Evolutionary conservation across 2,329 filamentous ascomycete genomes (phyloP).

Genomic region (Didymella sp.): DNA sequence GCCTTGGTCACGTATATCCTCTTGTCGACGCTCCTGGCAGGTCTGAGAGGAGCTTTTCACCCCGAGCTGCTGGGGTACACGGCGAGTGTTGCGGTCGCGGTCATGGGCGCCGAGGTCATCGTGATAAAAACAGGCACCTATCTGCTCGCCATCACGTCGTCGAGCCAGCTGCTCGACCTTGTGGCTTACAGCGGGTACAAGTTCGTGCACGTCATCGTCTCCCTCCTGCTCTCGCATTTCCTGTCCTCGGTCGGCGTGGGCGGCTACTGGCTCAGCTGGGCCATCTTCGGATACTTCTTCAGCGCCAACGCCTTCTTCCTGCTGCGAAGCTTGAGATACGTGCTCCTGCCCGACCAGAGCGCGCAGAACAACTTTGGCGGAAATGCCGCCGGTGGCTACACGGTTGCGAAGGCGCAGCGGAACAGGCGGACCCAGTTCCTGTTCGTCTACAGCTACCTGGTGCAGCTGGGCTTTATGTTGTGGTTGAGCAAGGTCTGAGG

Average conservation of each 20-base stretch:
- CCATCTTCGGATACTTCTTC: constrained; percentile 89
- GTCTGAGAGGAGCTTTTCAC: constrained; percentile 88
- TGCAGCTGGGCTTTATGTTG: constrained; percentile 97
- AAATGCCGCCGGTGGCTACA: constrained; percentile 62
- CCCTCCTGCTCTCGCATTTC: constrained; percentile 75
- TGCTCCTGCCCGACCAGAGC: constrained; percentile 75
- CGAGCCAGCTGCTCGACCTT: constrained; percentile 89
- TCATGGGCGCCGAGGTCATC: constrained; percentile 88
- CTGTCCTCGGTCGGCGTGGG: constrained; percentile 73
- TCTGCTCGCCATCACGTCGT: constrained; percentile 89
- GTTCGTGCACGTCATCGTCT: constrained; percentile 95
- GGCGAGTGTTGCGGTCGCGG: constrained; percentile 80
- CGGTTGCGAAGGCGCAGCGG: constrained; percentile 77
- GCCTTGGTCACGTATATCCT: constrained; percentile 97
- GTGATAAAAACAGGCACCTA: constrained; percentile 92
- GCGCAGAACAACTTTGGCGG: constrained; percentile 29
- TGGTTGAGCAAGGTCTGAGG: constrained; percentile 59
- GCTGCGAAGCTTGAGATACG: constrained; percentile 94
- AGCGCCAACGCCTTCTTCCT: constrained; percentile 96
- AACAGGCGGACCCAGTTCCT: constrained; percentile 45
- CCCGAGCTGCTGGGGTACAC: constrained; percentile 92
- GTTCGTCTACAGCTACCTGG: constrained; percentile 76
- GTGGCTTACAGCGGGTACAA: constrained; percentile 98
- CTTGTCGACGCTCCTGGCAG: constrained; percentile 87
- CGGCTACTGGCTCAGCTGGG: constrained; percentile 87